These are phyloP conservation scores for Colletotrichum navitas DNA, from an alignment of 2,329 filamentous ascomycete genomes.

Conservation along the genomic window DNA sequence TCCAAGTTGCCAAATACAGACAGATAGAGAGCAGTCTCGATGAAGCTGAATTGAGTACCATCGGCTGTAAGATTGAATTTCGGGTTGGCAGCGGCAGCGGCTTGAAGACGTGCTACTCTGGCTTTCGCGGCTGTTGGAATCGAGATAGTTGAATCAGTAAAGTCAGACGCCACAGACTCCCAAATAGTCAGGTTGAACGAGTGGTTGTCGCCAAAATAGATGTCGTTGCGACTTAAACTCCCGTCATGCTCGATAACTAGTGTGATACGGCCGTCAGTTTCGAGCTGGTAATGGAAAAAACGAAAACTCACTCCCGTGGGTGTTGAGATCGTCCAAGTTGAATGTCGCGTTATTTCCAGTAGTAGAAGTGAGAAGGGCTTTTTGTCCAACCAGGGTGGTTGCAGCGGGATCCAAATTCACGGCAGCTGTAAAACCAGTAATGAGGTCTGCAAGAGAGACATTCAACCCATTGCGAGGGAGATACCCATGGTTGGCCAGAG, in stretches of 20 bases:
- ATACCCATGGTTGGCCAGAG: conserved; percentile 46
- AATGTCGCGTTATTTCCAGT: conserved; percentile 48
- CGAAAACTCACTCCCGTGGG: conserved; percentile 43
- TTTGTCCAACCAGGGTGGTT: conserved; percentile 24
- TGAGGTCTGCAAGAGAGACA: conserved; percentile 39
- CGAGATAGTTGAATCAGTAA: conserved; percentile 45
- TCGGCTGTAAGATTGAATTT: conserved; percentile 43
- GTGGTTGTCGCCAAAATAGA: conserved; percentile 49
- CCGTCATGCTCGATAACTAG: conserved; percentile 53
- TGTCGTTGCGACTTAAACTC: conserved; percentile 49
- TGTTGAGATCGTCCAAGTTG: conserved; percentile 48
- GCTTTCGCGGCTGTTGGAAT: conserved; percentile 49
- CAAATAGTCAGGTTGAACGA: conserved; percentile 48
- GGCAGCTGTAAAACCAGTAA: conserved; percentile 41
- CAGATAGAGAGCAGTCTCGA: conserved; percentile 45
- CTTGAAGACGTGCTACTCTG: conserved; percentile 46
- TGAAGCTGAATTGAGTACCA: conserved; percentile 42
- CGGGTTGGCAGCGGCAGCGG: conserved; percentile 46
- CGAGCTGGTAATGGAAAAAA: not conserved
- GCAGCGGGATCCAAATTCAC: conserved; percentile 43
- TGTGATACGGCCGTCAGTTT: not conserved
- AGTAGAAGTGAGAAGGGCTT: conserved; percentile 44
- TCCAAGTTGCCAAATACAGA: conserved; percentile 44
- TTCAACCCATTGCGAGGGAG: conserved; percentile 42
- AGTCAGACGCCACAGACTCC: conserved; percentile 43